Evolutionary conservation across 2,329 filamentous ascomycete species (phyloP), one percentile per base, ranked within the genome.

Genomic region (Iodosphaeria phyllophila): DNA sequence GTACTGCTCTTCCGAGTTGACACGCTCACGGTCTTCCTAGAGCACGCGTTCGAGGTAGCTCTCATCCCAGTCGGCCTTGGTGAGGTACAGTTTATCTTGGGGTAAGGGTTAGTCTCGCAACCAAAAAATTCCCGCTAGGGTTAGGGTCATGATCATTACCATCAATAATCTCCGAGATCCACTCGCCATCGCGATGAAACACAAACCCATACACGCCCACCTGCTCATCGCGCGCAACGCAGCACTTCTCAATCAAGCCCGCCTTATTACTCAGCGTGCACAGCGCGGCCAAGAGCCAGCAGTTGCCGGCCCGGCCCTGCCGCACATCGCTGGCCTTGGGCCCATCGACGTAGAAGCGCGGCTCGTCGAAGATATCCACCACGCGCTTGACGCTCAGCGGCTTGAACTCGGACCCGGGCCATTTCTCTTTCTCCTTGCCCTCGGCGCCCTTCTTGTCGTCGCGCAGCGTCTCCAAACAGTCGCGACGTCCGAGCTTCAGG

Each of bases 191-290:
- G 35, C 78, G 64, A 46, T 77, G 68, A 41, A 89, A 86, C 8
- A 89, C 77, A 35, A 89, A 89, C 1, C 80, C 80, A 36, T 89
- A 89, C 1, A 86, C 77, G 8, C 79, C 79, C 3, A 83, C 67
- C 16, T 65, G 57, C 41, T 78, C 66, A 35, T 89, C 67, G 8
- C 67, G 63, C 5, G 67, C 72, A 23, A 89, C 74, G 34, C 78
- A 89, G 6, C 83, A 56, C 27, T 55, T 63, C 43, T 83, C 69
- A 26, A 89, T 77, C 32, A 84, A 46, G 0, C 65, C 70, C 12
- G 64, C 51, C 46, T 78, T 77, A 41, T 79, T 80, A 35, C 69
- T 73, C 32, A 91, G 59, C 0, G 77, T 80, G 32, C 74, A 79
- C 20, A 91, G 48, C 1, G 78, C 76, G 5, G 82, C 74, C 54